These are phyloP conservation scores for Ascosphaera acerosa DNA, from an alignment of 2,329 filamentous ascomycete genomes.

Conservation along the genomic window DNA sequence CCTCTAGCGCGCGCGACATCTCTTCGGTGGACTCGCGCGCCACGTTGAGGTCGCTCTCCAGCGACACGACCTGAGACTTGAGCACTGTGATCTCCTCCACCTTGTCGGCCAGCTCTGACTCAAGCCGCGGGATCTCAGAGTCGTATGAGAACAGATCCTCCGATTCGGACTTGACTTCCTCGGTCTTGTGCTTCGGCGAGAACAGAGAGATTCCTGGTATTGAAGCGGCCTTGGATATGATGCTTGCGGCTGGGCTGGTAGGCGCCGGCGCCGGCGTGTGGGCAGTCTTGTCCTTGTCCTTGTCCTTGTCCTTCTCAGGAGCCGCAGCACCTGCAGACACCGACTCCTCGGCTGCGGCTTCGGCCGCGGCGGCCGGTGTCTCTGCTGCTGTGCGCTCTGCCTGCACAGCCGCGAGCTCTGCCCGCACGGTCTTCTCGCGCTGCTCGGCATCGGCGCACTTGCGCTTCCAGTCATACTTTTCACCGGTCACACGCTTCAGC, in stretches of 20 bases:
- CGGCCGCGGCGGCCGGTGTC: conserved; percentile 8
- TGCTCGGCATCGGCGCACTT: conserved; percentile 45
- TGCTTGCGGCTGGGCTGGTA: conserved; percentile 12
- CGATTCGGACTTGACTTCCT: conserved; percentile 11
- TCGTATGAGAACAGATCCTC: conserved; percentile 89
- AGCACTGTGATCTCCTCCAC: conserved; percentile 45
- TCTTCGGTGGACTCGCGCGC: conserved; percentile 43
- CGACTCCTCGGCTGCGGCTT: conserved; percentile 3
- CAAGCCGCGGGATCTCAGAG: conserved; percentile 58
- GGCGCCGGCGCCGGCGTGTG: conserved; percentile 5
- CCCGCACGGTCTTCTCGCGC: conserved; percentile 32
- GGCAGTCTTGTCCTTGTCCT: too few relatives aligned
- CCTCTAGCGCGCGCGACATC: conserved; percentile 41
- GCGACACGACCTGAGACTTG: conserved; percentile 37
- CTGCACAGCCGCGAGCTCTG: conserved; percentile 36
- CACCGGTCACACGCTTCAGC: conserved; percentile 58
- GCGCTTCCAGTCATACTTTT: conserved; percentile 57
- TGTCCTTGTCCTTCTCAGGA: conserved; percentile 6
- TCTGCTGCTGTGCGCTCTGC: conserved; percentile 13
- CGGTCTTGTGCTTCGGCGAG: conserved; percentile 13
- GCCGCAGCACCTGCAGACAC: conserved; percentile 14
- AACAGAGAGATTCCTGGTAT: conserved; percentile 15
- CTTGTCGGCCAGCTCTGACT: conserved; percentile 45
- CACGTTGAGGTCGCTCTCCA: conserved; percentile 45
- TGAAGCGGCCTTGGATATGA: conserved; percentile 11